phyloP scores from a whole-genome alignment of 2,329 filamentous ascomycete species.

The Colletotrichum australisinense region DNA sequence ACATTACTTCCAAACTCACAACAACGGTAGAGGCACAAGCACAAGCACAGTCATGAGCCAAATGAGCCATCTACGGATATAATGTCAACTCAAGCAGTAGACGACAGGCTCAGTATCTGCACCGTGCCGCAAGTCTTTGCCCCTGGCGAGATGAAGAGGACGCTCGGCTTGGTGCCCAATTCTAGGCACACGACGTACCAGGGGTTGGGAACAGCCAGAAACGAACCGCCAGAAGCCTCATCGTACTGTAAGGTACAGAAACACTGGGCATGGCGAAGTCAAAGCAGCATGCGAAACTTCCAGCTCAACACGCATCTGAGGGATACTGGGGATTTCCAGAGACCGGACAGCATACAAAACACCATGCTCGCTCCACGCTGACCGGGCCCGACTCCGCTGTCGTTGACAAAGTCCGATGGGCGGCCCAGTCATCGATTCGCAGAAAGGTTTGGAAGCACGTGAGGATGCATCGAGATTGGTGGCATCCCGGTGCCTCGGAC shows the following conservation, averaged over 20 bases:
- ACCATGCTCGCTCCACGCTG: not conserved
- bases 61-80: not conserved
- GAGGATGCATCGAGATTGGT: conserved; percentile 15
- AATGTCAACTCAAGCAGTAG: not conserved
- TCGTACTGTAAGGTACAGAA: not conserved
- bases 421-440: conserved; percentile 7
- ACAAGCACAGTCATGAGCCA: conserved; percentile 24
- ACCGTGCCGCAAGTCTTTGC: not conserved
- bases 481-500: conserved; percentile 14
- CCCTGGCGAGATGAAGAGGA: not conserved
- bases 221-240: not conserved
- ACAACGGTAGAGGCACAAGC: conserved; percentile 37
- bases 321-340: not conserved
- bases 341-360: not conserved
- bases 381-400: not conserved
- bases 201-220: not conserved
- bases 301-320: not conserved
- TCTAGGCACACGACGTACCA: not conserved
- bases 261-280: not conserved
- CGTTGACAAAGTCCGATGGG: not conserved
- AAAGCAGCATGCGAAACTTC: not conserved
- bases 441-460: not conserved
- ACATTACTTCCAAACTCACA: conserved; percentile 64
- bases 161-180: not conserved
- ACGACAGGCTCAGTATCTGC: not conserved